Base-by-base conservation (phyloP, 768 basidiomycete species). In the Lentinula raphanica region DNA sequence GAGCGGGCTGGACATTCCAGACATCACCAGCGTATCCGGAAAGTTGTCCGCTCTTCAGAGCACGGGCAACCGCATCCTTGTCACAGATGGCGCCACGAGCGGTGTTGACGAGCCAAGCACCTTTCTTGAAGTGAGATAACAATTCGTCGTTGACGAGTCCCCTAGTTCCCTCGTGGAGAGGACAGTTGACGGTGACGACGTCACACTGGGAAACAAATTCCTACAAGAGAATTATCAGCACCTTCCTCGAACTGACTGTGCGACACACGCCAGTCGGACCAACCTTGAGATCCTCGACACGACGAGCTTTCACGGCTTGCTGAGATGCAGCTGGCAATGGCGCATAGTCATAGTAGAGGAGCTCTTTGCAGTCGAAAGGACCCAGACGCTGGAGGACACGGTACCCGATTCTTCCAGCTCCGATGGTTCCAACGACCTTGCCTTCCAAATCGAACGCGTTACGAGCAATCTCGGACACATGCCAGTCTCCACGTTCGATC, bases 21-120 rank as follows among this genome's bases (percentile, higher is more conserved):
- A 92, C 90, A 72, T 93, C 90, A 65, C 75, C 79, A 45, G 78
- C 62, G 62, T 81, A 81, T 28, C 87, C 93, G 56, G 74, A 70
- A 60, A 95, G 71, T 29, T 91, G 88, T 17, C 93, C 93, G 54
- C 80, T 85, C 74, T 82, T 78, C 57, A 96, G 69, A 12, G 93
- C 92, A 0, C 69, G 84, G 3, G 87, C 85, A 59, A 95, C 87
- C 42, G 84, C 92, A 60, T 92, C 84, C 63, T 85, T 85, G 73
- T 92, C 86, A 68, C 90, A 92, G 66, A 96, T 93, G 40, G 94
- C 94, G 44, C 94, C 94, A 64, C 92, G 90, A 53, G 92, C 91
- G 28, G 92, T 93, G 82, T 96, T 96, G 67, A 96, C 87, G 65
- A 95, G 83, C 88, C 89, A 94, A 15, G 92, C 83, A 49, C 92